Conservation (phyloP, 176 grass and related monocot genomes). For the Areca catechu region DNA sequence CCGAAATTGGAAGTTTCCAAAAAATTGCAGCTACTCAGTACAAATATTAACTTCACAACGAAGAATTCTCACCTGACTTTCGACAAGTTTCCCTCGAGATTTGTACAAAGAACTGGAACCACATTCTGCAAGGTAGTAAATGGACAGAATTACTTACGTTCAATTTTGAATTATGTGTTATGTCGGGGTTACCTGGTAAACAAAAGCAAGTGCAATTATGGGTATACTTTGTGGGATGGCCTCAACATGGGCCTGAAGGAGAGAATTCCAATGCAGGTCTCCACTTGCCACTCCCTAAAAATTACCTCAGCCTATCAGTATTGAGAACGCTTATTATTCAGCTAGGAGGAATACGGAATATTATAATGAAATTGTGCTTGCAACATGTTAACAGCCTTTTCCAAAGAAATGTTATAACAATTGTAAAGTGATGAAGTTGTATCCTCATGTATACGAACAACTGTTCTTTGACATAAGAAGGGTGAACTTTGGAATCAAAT, state of each 20-base stretch:
- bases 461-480: no score
- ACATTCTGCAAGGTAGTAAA: conserved; percentile 64
- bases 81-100: conserved; percentile 77
- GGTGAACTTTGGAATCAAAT: no score
- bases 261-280: conserved; percentile 66
- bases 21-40: no score
- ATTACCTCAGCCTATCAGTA: background rate
- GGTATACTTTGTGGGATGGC: conserved; percentile 86
- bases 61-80: conserved; percentile 61
- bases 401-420: no score
- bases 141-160: background rate
- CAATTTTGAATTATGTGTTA: conserved; percentile 2
- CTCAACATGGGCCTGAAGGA: conserved; percentile 60
- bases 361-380: no score
- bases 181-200: conserved; percentile 65
- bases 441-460: no score
- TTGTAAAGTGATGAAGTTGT: no score
- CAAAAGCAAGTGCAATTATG: conserved; percentile 86
- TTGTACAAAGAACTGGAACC: conserved; percentile 85
- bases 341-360: no score
- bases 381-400: no score
- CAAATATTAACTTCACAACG: no score
- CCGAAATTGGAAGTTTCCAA: no score
- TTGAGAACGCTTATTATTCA: no score
- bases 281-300: conserved; percentile 57